Base-by-base conservation (phyloP, 208 protist species). In the Wallacemonas rigidus region DNA sequence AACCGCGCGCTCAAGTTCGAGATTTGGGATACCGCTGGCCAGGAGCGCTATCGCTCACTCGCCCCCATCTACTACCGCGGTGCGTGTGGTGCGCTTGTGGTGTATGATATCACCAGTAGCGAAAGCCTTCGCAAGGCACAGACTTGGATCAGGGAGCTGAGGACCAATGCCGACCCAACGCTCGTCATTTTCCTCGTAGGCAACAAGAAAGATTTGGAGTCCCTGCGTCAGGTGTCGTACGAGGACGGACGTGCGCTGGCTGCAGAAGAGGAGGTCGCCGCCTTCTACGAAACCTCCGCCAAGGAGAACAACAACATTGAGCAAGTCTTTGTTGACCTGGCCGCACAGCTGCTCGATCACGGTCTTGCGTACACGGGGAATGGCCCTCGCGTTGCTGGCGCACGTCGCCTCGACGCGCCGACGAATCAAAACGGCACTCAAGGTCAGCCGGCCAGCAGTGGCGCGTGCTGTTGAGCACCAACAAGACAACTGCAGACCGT, bases 71-170 rank as follows among this genome's bases (percentile, higher is more conserved):
- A 98, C 80, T 98, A 98, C 82, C 89, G 95, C 63, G 91, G 91
- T n/a, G 92, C 95, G 11, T 90, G 82, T 57, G 93, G 89, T 55
- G 93, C 93, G 9, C 71, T 99, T 7, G 87, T 99, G 5, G 98
- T 99, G 51, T 99, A 99, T 77, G 98, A 99, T 78, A 98, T 99
- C 67, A 99, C 98, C 6, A 98, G 95, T 82, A 85, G 87, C 67
- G 92, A 98, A 69, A 98, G 90, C 71, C 95, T 98, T 69, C 76
- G 88, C 61, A 95, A 93, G 74, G 97, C 98, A 35, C 94, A 99
- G 74, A 95, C 88, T 69, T 99, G 98, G 98, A 93, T 99, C 44
- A 96, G 97, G 69, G 98, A 99, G 86, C 84, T 99, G 44, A 83
- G 97, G 15, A 71, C 86, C 45, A 89, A 98, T 88, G 88, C 84